These are phyloP conservation scores for Diophrys appendiculata DNA, from an alignment of 73 alveolate genomes.

Conservation along the genomic window DNA sequence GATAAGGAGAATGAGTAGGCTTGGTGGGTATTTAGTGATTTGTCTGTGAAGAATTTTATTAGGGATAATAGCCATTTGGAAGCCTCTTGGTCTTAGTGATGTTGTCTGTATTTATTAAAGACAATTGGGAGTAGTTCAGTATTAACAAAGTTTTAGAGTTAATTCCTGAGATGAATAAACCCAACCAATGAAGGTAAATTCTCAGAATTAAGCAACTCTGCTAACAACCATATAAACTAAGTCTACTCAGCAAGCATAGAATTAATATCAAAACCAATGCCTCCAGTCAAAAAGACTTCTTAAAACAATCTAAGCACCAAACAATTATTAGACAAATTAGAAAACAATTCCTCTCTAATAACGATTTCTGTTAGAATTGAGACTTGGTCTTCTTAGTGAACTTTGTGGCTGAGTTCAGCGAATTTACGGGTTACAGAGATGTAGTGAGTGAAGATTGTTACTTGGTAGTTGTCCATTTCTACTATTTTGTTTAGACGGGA, in stretches of 20 bases:
- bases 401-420: conserved; percentile 7
- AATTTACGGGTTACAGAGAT: neutral
- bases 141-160: conserved; percentile 42
- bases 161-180: conserved; percentile 36
- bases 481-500: neutral
- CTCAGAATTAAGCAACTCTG: conserved; percentile 37
- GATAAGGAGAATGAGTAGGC: neutral
- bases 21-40: neutral
- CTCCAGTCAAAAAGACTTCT: conserved; percentile 58
- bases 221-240: conserved; percentile 48
- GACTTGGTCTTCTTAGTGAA: conserved; percentile 8
- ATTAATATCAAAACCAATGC: conserved; percentile 44
- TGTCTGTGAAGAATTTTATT: neutral
- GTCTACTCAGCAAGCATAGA: conserved; percentile 15
- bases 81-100: neutral
- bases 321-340: conserved; percentile 27
- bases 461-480: neutral
- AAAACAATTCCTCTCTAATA: conserved; percentile 32
- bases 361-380: conserved; percentile 30
- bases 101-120: conserved; percentile 1
- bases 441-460: neutral
- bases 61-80: neutral
- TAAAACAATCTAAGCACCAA: conserved; percentile 50
- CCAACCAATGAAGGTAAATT: conserved; percentile 51
- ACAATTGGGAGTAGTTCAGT: conserved; percentile 60